Conservation (phyloP, 2,329 filamentous ascomycete species). For the Pyricularia pennisetigena region DNA sequence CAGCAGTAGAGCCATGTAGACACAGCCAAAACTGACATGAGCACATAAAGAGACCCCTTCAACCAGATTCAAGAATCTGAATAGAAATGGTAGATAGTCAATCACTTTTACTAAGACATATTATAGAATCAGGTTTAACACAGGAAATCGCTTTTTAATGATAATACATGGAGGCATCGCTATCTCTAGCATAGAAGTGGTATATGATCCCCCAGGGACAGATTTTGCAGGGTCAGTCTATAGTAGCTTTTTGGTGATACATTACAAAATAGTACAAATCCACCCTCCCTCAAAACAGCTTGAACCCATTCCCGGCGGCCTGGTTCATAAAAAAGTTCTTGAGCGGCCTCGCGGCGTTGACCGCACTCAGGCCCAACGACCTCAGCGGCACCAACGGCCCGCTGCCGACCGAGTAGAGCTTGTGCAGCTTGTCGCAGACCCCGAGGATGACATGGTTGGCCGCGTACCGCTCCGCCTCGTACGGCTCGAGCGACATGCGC, state of each 20-base stretch:
- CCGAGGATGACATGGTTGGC: constrained; percentile 72
- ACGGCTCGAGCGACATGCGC: constrained; percentile 67
- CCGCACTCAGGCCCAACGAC: constrained; percentile 64
- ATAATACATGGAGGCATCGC: not conserved
- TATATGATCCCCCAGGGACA: not conserved
- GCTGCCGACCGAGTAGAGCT: constrained; percentile 72
- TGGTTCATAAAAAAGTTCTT: constrained; percentile 83
- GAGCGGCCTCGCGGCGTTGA: constrained; percentile 64
- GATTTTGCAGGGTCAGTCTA: not conserved
- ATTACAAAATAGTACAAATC: not conserved
- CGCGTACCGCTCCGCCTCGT: constrained; percentile 71
- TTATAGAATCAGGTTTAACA: not conserved
- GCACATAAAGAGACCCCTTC: too few species aligned
- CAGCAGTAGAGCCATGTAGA: too few species aligned
- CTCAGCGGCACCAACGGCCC: constrained; percentile 74
- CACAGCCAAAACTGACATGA: too few species aligned
- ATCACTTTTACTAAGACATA: not conserved
- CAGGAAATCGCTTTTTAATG: not conserved
- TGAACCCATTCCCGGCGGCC: constrained; percentile 45
- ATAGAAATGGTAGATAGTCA: too few species aligned
- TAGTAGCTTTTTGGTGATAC: not conserved
- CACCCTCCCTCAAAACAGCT: constrained; percentile 22
- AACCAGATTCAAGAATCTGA: too few species aligned
- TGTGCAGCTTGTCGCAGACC: constrained; percentile 83
- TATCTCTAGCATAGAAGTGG: not conserved